Percentiles rank a stretch among this genome's conserved stretches.
Conservation (phyloP, 208 protist genomes). For the Crithidia fasciculata region DNA sequence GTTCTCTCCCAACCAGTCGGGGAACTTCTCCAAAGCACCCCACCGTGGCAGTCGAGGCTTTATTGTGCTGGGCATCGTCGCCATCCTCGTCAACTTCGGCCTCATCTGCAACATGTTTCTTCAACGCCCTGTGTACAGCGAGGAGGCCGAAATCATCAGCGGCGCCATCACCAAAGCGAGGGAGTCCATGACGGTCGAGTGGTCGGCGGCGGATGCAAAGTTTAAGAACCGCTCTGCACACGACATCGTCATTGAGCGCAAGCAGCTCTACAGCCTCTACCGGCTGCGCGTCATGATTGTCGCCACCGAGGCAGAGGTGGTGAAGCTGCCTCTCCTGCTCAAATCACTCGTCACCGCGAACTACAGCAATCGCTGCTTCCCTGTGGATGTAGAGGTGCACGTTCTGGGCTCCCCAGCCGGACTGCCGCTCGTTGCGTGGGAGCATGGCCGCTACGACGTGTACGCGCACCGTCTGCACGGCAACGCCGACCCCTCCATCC, state of each 20-base stretch:
- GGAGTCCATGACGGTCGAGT: constrained; percentile 15
- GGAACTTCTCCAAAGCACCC: neutral
- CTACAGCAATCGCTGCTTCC: constrained; percentile 33
- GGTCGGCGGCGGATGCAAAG: constrained; percentile 33
- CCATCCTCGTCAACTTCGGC: constrained; percentile 14
- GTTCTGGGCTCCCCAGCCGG: constrained; percentile 25
- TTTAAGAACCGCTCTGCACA: neutral
- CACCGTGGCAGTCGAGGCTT: constrained; percentile 1
- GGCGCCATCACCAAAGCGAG: constrained; percentile 3
- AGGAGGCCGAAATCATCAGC: constrained; percentile 34
- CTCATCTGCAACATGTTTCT: constrained; percentile 34
- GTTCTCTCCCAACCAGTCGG: neutral
- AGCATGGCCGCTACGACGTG: constrained; percentile 45
- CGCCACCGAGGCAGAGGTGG: constrained; percentile 5
- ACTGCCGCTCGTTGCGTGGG: constrained; percentile 40
- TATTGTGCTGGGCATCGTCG: constrained; percentile 11
- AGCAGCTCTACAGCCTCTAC: constrained; percentile 25
- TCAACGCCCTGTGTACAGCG: constrained; percentile 21
- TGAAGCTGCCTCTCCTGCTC: constrained; percentile 17
- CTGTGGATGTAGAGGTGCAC: constrained; percentile 49
- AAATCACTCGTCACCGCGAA: constrained; percentile 33
- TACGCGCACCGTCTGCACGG: constrained; percentile 30
- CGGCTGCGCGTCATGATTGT: constrained; percentile 38
- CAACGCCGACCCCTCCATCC: constrained; percentile 19
- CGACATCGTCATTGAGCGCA: neutral